These are phyloP conservation scores for Solanum habrochaites DNA, from an alignment of 257 asterid species.

Conservation along the genomic window DNA sequence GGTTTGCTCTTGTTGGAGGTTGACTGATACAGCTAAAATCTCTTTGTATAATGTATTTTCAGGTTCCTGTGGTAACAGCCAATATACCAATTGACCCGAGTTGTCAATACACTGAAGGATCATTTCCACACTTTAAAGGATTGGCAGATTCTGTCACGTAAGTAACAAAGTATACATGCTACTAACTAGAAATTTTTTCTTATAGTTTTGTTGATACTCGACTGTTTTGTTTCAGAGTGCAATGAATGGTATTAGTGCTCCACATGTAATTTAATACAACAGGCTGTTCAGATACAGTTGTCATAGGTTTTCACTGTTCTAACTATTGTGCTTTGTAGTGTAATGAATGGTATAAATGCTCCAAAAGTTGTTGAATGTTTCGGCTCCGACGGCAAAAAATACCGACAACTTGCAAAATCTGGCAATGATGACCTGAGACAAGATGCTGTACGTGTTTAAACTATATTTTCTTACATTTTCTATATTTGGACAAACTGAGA, in stretches of 20 bases:
- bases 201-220: background rate
- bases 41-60: constrained; percentile 7
- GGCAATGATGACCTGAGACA: constrained; percentile 98
- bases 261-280: background rate
- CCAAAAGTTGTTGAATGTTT: constrained; percentile 97
- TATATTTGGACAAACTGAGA: background rate
- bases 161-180: constrained; percentile 18
- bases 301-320: background rate
- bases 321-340: constrained; percentile 36
- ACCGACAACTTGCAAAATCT: constrained; percentile 96
- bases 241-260: background rate
- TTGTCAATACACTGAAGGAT: constrained; percentile 76
- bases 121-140: constrained; percentile 90
- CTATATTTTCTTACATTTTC: background rate
- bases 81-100: constrained; percentile 78
- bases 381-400: constrained; percentile 81
- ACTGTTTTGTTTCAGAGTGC: background rate
- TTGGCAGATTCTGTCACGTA: constrained; percentile 84
- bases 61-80: constrained; percentile 97
- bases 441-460: constrained; percentile 73
- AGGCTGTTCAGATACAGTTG: background rate
- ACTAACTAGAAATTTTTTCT: background rate
- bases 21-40: background rate
- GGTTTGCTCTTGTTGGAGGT: background rate
- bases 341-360: constrained; percentile 97